These are phyloP conservation scores for Aspergillus leporis DNA, from an alignment of 495 filamentous ascomycete species.

Conservation along the genomic window DNA sequence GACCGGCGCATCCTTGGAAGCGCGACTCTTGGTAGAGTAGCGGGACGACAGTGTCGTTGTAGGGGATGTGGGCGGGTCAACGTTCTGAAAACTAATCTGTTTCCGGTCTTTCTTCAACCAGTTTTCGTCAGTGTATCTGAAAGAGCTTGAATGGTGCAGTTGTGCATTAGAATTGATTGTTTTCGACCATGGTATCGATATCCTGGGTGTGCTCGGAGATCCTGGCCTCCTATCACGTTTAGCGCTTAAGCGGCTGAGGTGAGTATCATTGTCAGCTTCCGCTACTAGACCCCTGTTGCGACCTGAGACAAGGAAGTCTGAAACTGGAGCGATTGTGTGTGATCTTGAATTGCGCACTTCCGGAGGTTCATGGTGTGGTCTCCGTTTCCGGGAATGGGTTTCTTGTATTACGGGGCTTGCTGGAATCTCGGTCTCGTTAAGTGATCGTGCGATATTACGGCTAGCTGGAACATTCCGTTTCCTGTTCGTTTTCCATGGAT, in stretches of 20 bases:
- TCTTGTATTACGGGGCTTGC: conserved; percentile 24
- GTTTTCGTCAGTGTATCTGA: conserved; percentile 14
- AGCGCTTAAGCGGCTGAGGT: not conserved
- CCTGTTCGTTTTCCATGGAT: conserved; percentile 59
- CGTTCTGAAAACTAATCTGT: conserved; percentile 30
- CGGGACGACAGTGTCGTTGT: conserved; percentile 29
- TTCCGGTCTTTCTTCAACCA: conserved; percentile 45
- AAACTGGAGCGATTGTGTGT: not conserved
- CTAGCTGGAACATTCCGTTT: conserved; percentile 1
- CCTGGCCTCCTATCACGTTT: not conserved
- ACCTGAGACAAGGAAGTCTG: not conserved
- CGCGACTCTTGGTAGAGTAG: conserved; percentile 13
- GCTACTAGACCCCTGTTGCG: not conserved
- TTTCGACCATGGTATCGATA: conserved; percentile 1
- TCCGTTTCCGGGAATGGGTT: conserved; percentile 23
- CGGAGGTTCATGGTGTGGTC: conserved; percentile 12
- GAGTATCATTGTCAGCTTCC: not conserved
- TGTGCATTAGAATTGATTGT: not conserved
- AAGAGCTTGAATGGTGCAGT: conserved; percentile 5
- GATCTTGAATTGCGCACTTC: conserved; percentile 3
- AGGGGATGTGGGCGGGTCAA: conserved; percentile 47
- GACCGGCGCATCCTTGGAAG: not conserved
- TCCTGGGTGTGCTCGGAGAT: conserved; percentile 2
- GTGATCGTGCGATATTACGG: not conserved
- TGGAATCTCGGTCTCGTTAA: not conserved